Evolutionary conservation across 345 rosid species (phyloP).

Genomic region (Alliaria petiolata): DNA sequence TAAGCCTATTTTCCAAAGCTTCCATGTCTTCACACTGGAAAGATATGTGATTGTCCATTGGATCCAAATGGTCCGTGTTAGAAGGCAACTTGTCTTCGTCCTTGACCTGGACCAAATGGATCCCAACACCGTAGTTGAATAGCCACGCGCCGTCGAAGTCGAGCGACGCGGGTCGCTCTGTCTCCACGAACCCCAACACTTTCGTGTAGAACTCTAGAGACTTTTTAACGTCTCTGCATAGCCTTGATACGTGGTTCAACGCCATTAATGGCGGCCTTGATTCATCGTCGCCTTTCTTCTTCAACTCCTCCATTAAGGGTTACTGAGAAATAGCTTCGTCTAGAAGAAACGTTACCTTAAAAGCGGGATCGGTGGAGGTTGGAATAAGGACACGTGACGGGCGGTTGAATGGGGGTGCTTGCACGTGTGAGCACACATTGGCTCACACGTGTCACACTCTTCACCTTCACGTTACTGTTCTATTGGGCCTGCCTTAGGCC

Average conservation of each 20-base stretch:
- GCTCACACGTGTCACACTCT: slow-evolving; percentile 20
- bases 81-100: slow-evolving; percentile 46
- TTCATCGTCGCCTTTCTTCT: not conserved
- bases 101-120: slow-evolving; percentile 55
- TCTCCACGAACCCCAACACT: slow-evolving; percentile 57
- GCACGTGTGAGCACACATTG: slow-evolving; percentile 1
- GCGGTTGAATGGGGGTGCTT: slow-evolving; percentile 35
- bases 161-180: slow-evolving; percentile 46
- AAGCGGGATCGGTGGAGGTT: not conserved
- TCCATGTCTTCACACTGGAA: slow-evolving; percentile 62
- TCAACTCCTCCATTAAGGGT: not conserved
- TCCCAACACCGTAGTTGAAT: slow-evolving; percentile 69
- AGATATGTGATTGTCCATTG: slow-evolving; percentile 74
- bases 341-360: slow-evolving; percentile 8
- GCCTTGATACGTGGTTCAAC: slow-evolving; percentile 64
- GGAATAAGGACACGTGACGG: slow-evolving; percentile 20
- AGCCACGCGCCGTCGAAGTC: slow-evolving; percentile 69
- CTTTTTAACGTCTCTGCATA: slow-evolving; percentile 50
- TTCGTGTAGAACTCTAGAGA: slow-evolving; percentile 57
- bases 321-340: not conserved
- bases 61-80: slow-evolving; percentile 32
- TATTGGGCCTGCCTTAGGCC: not conserved
- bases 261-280: slow-evolving; percentile 49
- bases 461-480: not conserved
- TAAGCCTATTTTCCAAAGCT: slow-evolving; percentile 45